Percentiles rank a stretch among this genome's conserved stretches.
These are phyloP conservation scores for Fusarium sp. DNA, from an alignment of 2,329 filamentous ascomycete species.

Conservation along the genomic window DNA sequence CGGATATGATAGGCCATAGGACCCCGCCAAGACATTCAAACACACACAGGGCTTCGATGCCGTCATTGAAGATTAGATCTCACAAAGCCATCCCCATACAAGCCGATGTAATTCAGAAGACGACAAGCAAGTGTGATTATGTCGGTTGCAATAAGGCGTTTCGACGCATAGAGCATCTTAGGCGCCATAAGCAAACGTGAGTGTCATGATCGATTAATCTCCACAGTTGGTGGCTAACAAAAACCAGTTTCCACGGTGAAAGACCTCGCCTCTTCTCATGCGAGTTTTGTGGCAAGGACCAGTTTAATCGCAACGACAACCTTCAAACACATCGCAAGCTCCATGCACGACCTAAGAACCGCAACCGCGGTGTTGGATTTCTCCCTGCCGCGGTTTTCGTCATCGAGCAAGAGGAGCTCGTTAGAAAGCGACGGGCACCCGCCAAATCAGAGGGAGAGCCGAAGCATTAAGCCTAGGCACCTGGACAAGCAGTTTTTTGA, in stretches of 20 bases:
- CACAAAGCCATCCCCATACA: too few species aligned
- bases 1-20: too few species aligned
- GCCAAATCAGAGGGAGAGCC: too few species aligned
- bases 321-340: slow-evolving; percentile 57
- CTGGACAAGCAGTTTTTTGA: too few species aligned
- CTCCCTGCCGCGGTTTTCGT: neutral
- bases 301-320: slow-evolving; percentile 56
- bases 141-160: slow-evolving; percentile 62
- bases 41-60: too few species aligned
- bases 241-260: slow-evolving; percentile 47
- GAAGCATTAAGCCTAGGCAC: too few species aligned
- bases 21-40: too few species aligned
- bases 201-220: slow-evolving; percentile 45
- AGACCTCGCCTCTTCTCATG: slow-evolving; percentile 48
- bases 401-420: neutral
- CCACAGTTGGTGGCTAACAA: too few species aligned
- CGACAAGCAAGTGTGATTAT: slow-evolving; percentile 57
- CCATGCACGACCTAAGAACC: slow-evolving; percentile 53
- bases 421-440: too few species aligned
- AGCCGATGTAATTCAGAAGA: too few species aligned
- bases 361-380: neutral
- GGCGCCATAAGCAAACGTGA: slow-evolving; percentile 65
- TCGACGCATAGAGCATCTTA: slow-evolving; percentile 66
- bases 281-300: slow-evolving; percentile 56
- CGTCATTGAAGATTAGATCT: too few species aligned